Evolutionary conservation across 169 alveolate genomes (phyloP).

Genomic region (Nephromyces sp.): DNA sequence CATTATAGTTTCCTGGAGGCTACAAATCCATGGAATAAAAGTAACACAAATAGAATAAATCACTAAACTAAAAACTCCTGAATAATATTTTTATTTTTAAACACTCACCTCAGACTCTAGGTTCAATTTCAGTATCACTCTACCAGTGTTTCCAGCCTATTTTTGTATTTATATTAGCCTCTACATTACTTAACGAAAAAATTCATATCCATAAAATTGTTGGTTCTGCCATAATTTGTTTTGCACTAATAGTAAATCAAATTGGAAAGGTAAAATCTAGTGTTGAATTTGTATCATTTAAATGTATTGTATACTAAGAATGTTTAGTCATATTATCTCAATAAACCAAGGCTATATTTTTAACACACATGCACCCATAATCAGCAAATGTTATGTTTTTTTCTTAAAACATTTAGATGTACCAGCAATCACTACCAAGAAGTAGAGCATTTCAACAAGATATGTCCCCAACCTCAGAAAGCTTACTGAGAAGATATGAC

Average conservation of each 20-base stretch:
- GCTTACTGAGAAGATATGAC: no score
- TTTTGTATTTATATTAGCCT: background rate
- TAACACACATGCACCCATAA: no score
- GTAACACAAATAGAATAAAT: background rate
- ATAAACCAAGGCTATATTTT: no score
- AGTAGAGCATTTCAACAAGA: no score
- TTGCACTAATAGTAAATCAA: background rate
- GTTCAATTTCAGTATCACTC: background rate
- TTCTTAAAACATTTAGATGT: no score
- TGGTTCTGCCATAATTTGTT: background rate
- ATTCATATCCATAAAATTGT: background rate
- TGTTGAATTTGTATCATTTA: no score
- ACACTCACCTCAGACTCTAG: background rate
- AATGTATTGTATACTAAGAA: no score
- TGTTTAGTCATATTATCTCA: no score
- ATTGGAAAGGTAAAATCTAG: background rate
- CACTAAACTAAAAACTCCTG: background rate
- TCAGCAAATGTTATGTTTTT: no score
- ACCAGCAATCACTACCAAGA: no score
- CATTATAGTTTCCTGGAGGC: background rate
- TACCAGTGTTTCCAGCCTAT: slow-evolving; percentile 1
- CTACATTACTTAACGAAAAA: background rate
- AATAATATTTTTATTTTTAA: background rate
- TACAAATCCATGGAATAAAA: background rate
- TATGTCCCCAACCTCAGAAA: no score